Evolutionary conservation across 2,329 filamentous ascomycete genomes (phyloP).

Genomic region (Fusarium burgessii): DNA sequence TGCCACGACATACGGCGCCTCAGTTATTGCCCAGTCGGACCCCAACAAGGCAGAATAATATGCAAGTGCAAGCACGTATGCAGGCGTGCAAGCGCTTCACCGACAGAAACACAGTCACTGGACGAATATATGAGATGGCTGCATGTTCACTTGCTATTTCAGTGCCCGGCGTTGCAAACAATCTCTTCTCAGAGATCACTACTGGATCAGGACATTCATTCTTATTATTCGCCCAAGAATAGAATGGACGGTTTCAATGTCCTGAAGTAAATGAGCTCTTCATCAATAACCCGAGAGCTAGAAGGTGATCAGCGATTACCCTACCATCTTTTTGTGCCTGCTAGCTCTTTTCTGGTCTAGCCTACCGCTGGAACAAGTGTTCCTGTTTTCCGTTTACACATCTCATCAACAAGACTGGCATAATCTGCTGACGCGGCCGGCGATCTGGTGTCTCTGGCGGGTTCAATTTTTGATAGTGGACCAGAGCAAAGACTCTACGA

Average conservation of each 20-base stretch:
- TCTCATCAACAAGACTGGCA: conserved; percentile 7
- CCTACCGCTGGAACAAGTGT: conserved; percentile 21
- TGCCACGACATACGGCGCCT: conserved; percentile 26
- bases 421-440: conserved; percentile 40
- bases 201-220: not conserved
- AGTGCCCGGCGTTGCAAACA: not conserved
- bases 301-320: conserved; percentile 16
- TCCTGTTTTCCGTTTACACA: conserved; percentile 22
- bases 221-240: conserved; percentile 11
- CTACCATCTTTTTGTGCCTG: conserved; percentile 1
- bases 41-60: not conserved
- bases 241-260: conserved; percentile 7
- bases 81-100: conserved; percentile 1
- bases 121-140: not conserved
- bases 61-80: not conserved
- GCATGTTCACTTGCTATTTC: conserved; percentile 3
- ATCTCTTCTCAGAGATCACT: not conserved
- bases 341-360: conserved; percentile 24
- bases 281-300: conserved; percentile 11
- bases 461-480: conserved; percentile 14
- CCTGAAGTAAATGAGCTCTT: not conserved
- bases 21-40: conserved; percentile 11
- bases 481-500: conserved; percentile 5
- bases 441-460: conserved; percentile 32
- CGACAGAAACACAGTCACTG: not conserved